phyloP scores from a whole-genome alignment of 1,139 yeast species.

The Sugiyamaella castrensis region DNA sequence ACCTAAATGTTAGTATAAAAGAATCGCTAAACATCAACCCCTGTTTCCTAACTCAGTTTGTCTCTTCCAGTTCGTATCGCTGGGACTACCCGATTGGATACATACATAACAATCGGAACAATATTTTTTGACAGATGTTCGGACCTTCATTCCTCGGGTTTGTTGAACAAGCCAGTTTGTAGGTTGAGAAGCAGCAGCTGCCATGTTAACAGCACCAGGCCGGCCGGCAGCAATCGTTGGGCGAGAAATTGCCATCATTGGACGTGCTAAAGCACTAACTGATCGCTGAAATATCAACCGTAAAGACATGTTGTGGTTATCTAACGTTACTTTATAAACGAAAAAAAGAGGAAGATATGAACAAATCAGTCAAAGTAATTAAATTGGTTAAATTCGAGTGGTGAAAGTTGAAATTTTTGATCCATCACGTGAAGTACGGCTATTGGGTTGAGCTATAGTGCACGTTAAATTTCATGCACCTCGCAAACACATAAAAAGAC shows the following conservation, averaged over 20 bases:
- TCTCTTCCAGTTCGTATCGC: not conserved
- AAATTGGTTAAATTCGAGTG: too few species aligned
- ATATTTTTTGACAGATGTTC: constrained; percentile 85
- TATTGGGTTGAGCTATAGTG: too few species aligned
- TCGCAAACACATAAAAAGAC: too few species aligned
- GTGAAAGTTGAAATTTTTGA: too few species aligned
- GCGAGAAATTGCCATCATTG: not conserved
- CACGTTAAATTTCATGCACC: too few species aligned
- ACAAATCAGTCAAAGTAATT: not conserved
- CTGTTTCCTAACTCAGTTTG: not conserved
- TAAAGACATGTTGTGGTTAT: constrained; percentile 2
- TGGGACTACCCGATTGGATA: constrained; percentile 10
- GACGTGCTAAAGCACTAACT: constrained; percentile 11
- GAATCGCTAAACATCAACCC: not conserved
- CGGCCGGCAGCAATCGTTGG: not conserved
- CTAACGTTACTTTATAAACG: not conserved
- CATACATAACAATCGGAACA: constrained; percentile 79
- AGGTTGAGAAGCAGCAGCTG: not conserved
- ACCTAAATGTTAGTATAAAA: constrained; percentile 37
- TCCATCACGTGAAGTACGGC: too few species aligned
- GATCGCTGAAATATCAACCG: constrained; percentile 5
- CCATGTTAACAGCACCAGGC: not conserved
- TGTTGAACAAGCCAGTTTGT: constrained; percentile 18
- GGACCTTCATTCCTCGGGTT: constrained; percentile 59
- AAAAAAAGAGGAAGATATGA: not conserved